Conservation (phyloP, 2,329 filamentous ascomycete genomes). For the Aureobasidium namibiae region DNA sequence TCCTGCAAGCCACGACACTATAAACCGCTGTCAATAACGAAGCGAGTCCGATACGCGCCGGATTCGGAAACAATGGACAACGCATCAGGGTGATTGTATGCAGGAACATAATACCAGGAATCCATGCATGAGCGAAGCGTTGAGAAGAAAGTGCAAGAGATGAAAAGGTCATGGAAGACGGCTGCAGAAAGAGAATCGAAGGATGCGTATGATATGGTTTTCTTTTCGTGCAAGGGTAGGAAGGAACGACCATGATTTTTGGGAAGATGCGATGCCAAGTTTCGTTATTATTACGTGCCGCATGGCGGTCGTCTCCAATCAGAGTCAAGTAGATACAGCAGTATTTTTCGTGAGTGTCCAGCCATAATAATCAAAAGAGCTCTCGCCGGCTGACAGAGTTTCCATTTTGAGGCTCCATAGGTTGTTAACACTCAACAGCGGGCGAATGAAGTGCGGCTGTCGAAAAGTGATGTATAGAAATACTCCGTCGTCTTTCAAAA, state of each 20-base stretch:
- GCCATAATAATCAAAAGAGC: slow-evolving; percentile 44
- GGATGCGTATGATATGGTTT: neutral
- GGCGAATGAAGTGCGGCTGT: slow-evolving; percentile 47
- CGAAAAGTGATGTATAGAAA: slow-evolving; percentile 38
- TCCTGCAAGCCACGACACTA: neutral
- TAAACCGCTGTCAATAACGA: neutral
- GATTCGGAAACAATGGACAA: neutral
- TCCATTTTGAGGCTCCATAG: slow-evolving; percentile 41
- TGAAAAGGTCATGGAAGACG: neutral
- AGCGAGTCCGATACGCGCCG: neutral
- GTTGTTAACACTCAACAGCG: slow-evolving; percentile 35
- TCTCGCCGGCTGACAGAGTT: slow-evolving; percentile 29
- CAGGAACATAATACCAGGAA: neutral
- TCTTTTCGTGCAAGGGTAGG: neutral
- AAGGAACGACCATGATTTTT: neutral
- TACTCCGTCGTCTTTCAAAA: slow-evolving; percentile 23
- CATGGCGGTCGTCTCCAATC: neutral
- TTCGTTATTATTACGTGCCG: neutral
- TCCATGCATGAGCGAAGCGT: neutral
- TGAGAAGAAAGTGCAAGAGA: neutral
- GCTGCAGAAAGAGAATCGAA: neutral
- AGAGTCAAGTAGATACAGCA: neutral
- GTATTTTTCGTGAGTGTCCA: slow-evolving; percentile 32
- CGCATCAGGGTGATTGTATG: neutral
- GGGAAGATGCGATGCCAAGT: neutral